Evolutionary conservation across 352 stramenopile species (phyloP).

Genomic region (Globisporangium carolinianum): DNA sequence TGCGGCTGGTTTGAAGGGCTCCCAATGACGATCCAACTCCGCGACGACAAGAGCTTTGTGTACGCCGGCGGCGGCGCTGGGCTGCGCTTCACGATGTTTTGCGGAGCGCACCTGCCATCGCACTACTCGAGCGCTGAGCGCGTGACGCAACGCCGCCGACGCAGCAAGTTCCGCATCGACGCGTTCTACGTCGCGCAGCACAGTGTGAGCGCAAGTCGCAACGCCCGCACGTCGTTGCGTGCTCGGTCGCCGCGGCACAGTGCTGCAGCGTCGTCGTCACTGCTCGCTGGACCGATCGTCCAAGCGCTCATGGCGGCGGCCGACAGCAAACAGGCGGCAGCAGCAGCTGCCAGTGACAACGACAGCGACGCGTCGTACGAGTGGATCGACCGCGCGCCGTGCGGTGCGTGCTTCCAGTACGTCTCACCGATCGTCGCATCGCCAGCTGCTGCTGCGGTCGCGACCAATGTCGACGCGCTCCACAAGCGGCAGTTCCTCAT

Average conservation of each 20-base stretch:
- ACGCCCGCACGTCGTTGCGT: conserved; percentile 1
- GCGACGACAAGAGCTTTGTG: conserved; percentile 40
- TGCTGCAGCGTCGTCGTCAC: conserved; percentile 16
- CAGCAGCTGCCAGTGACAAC: conserved; percentile 5
- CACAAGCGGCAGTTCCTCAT: conserved; percentile 78
- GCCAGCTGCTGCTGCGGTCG: too few species aligned
- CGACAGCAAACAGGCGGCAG: conserved; percentile 11
- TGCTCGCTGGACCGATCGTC: conserved; percentile 42
- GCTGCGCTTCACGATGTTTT: conserved; percentile 64
- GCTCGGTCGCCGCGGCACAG: too few species aligned
- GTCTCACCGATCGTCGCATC: conserved; percentile 33
- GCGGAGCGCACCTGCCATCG: conserved; percentile 42
- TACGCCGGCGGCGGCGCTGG: conserved; percentile 71
- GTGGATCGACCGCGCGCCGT: conserved; percentile 69
- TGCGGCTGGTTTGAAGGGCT: conserved; percentile 83
- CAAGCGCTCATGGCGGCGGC: conserved; percentile 41
- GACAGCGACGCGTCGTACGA: conserved; percentile 15
- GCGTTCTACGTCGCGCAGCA: conserved; percentile 62
- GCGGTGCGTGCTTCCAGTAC: conserved; percentile 73
- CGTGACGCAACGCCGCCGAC: conserved; percentile 34
- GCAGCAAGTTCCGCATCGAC: conserved; percentile 66
- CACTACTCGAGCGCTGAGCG: conserved; percentile 39
- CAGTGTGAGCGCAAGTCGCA: conserved; percentile 20
- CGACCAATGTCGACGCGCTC: conserved; percentile 38
- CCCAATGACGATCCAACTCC: conserved; percentile 54